These are phyloP conservation scores for Trichoderma afroharzianum DNA, from an alignment of 2,329 filamentous ascomycete species.

Conservation along the genomic window DNA sequence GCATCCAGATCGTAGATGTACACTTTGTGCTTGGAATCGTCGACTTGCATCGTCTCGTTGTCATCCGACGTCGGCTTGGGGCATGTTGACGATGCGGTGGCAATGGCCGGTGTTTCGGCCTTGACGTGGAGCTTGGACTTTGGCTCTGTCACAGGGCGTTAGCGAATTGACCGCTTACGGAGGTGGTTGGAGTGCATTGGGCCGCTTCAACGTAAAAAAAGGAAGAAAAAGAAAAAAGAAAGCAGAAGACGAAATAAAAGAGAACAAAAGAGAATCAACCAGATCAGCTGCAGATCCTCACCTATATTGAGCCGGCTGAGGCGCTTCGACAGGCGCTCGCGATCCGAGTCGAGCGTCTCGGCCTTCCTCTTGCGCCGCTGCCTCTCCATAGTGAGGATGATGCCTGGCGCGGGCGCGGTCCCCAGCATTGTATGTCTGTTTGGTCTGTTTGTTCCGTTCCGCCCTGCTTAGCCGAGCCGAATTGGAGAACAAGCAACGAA, in stretches of 20 bases:
- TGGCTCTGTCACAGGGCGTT: constrained; percentile 46
- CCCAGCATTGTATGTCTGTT: constrained; percentile 15
- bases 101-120: constrained; percentile 47
- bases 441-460: neutral
- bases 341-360: constrained; percentile 60
- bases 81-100: constrained; percentile 6
- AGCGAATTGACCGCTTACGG: constrained; percentile 7
- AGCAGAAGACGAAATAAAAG: neutral
- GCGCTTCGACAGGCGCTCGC: constrained; percentile 79
- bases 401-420: constrained; percentile 17
- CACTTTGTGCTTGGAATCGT: constrained; percentile 81
- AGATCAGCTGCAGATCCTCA: constrained; percentile 36
- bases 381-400: constrained; percentile 15
- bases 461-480: neutral
- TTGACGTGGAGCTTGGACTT: constrained; percentile 64
- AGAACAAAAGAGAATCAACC: neutral
- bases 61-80: constrained; percentile 43
- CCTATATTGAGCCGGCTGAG: constrained; percentile 79
- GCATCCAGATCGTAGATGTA: constrained; percentile 90
- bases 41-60: constrained; percentile 73
- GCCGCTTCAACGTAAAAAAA: rapidly evolving
- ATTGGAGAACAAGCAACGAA: neutral
- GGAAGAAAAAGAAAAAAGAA: neutral
- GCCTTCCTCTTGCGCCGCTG: constrained; percentile 55
- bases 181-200: neutral